Base-by-base conservation (phyloP, 2,329 filamentous ascomycete species). In the Apiospora marii region DNA sequence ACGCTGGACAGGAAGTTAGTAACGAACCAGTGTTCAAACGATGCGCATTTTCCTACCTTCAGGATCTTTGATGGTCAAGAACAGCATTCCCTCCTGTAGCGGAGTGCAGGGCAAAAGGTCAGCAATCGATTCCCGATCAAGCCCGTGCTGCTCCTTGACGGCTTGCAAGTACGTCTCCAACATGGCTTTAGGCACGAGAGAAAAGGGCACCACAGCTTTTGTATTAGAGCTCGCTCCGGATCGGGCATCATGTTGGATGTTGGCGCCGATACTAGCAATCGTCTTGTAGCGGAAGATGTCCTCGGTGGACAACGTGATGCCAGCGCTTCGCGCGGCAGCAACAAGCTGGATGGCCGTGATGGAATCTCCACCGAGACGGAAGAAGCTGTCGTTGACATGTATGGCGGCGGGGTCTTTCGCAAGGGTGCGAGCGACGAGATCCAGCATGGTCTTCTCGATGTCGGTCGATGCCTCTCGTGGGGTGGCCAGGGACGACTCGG, bases 291-390 rank as follows among this genome's bases (percentile, higher is more conserved):
- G 58, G 48, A 72, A 58, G 27, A 48, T 72, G 4, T 44, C 37
- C 81, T 64, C 76, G 75, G 70, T 75, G 77, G 86, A 85, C 46
- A 85, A 81, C 24, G 83, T 79, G 0, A 83, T 81, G 1, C 86
- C 85, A 8, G 78, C 82, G 41, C 85, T 69, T 2, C 68, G 44
- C 7, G 44, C 53, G 1, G 70, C 58, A 19, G 70, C 46, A 30
- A 64, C 53, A 22, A 49, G 53, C 10, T 67, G 37, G 7, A 67
- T 49, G 44, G 74, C 71, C 2, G 67, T 30, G 53, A 75, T 68
- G 1, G 75, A 76, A 71, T 76, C 74, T 4, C 75, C 75, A n/a
- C 75, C 75, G 2, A 76, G 70, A 22, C 64, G 70, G 67, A 76
- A 75, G 70, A 76, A 76, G 70, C 70, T 73, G 22, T 69, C 46